Conservation (phyloP, 1,284 basidiomycete species). For the Blastosporella zonata region DNA sequence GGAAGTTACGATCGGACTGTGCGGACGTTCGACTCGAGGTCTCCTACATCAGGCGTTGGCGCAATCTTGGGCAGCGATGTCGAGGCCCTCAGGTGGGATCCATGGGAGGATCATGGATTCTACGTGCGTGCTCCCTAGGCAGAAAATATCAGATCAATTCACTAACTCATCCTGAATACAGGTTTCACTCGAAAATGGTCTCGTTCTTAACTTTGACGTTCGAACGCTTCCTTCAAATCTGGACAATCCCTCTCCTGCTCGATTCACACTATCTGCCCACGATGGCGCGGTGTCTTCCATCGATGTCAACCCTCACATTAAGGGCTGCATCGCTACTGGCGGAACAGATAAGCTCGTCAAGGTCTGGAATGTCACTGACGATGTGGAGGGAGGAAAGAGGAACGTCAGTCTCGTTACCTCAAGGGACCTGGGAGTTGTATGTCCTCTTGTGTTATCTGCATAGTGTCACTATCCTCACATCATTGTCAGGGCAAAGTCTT, state of each 20-base stretch:
- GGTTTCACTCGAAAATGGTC: constrained; percentile 91
- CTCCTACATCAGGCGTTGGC: constrained; percentile 77
- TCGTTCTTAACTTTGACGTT: constrained; percentile 90
- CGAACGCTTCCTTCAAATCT: constrained; percentile 74
- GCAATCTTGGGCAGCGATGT: constrained; percentile 87
- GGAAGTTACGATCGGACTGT: constrained; percentile 95
- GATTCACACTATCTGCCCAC: constrained; percentile 93
- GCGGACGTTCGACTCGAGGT: constrained; percentile 88
- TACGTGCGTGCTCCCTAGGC: constrained; percentile 59
- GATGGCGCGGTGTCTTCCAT: constrained; percentile 91
- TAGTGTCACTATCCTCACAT: constrained; percentile 4
- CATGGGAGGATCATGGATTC: constrained; percentile 86
- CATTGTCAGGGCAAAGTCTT: constrained; percentile 87
- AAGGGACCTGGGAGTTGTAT: constrained; percentile 89
- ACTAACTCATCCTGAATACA: constrained; percentile 29
- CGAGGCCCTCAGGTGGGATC: constrained; percentile 94
- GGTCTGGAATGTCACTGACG: constrained; percentile 87
- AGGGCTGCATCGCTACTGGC: constrained; percentile 89
- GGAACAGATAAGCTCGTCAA: constrained; percentile 94
- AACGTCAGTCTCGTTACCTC: constrained; percentile 87
- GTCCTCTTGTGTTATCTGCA: constrained; percentile 31
- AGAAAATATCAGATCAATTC: background rate
- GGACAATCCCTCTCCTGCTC: constrained; percentile 57
- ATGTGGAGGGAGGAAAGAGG: constrained; percentile 62
- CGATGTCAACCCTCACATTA: constrained; percentile 90